phyloP scores from a whole-genome alignment of 2,329 filamentous ascomycete species.

The Zymoseptoria tritici region DNA sequence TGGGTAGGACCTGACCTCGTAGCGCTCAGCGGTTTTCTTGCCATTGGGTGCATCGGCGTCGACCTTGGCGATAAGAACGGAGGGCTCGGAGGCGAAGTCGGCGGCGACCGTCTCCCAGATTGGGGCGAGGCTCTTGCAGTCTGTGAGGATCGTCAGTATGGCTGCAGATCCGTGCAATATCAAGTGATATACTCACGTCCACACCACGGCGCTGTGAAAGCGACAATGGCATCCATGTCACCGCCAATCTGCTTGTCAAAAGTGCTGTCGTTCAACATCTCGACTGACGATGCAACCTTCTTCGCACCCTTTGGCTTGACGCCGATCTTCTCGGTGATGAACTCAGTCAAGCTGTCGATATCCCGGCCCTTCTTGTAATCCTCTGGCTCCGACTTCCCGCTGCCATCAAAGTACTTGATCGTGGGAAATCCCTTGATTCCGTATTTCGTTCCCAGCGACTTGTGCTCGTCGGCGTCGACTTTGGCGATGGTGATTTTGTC shows the following conservation, averaged over 20 bases:
- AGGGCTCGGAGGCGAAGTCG: constrained; percentile 69
- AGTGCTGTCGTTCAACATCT: constrained; percentile 68
- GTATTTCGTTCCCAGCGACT: constrained; percentile 74
- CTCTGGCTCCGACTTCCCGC: constrained; percentile 65
- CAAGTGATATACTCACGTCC: constrained; percentile 63
- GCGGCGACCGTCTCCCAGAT: constrained; percentile 79
- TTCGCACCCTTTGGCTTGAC: constrained; percentile 70
- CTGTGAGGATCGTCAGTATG: constrained; percentile 41
- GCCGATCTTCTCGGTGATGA: constrained; percentile 81
- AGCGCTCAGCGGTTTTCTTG: constrained; percentile 67
- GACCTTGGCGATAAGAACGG: constrained; percentile 86
- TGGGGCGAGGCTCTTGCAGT: constrained; percentile 93
- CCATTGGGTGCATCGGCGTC: constrained; percentile 83
- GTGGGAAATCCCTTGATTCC: constrained; percentile 93
- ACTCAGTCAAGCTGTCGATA: constrained; percentile 72
- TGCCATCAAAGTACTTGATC: constrained; percentile 95
- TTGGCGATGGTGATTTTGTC: constrained; percentile 82
- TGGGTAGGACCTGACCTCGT: constrained; percentile 79
- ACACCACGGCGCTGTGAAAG: constrained; percentile 98
- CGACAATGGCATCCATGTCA: constrained; percentile 85
- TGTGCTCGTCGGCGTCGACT: constrained; percentile 89
- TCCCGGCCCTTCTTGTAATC: constrained; percentile 86
- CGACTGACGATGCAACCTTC: constrained; percentile 65
- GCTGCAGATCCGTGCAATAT: background rate
- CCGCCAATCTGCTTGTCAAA: constrained; percentile 73